Base-by-base conservation (phyloP, 495 filamentous ascomycete genomes). In the Saxophila tyrrhenica region DNA sequence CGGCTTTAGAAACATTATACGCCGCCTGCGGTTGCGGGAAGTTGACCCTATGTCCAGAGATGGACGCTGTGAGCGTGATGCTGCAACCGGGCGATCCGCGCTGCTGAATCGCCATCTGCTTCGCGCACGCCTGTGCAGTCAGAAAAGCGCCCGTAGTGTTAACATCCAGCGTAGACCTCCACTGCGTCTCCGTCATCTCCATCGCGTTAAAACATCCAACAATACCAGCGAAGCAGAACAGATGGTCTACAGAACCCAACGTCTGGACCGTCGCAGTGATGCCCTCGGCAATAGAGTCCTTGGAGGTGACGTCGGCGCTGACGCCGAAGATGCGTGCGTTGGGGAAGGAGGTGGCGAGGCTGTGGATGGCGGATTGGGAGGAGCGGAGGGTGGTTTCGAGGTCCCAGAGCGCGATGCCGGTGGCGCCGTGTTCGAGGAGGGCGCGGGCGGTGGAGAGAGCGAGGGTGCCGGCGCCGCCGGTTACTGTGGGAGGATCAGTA, bases 1-100 rank as follows among this genome's bases (percentile, higher is more conserved):
- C 82, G 0, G 81, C 75, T 59, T 88, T 89, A 59, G 75, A 79
- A 5, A 79, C 77, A 64, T 87, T 88, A 61, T 89, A 88, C 8
- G 80, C 74, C 2, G 72, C 78, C 55, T 87, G 82, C 10, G 81
- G 79, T 64, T 86, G 81, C 0, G 83, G 83, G 58, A 72, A 86
- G 58, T 86, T 85, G 48, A 82, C 77, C 8, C 71, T 65, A 56
- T 85, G 81, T 0, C 73, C 84, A 2, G 83, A 85, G 38, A 87
- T 82, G 19, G 79, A 83, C 1, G 83, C 79, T 20, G 80, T 76
- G 52, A 89, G 75, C 22, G 81, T 69, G 55, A 88, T 84, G 35
- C 72, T 75, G 0, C 86, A 86, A 11, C 82, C 78, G 3, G 58
- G 65, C 1, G 60, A 9, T 1, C 9, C 10, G 2, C 22, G 47